A percentile compares a stretch with the other conserved stretches of the same genome.
Evolutionary conservation across 2,329 filamentous ascomycete species (phyloP).

Genomic region (Lasiodiplodia sp.): DNA sequence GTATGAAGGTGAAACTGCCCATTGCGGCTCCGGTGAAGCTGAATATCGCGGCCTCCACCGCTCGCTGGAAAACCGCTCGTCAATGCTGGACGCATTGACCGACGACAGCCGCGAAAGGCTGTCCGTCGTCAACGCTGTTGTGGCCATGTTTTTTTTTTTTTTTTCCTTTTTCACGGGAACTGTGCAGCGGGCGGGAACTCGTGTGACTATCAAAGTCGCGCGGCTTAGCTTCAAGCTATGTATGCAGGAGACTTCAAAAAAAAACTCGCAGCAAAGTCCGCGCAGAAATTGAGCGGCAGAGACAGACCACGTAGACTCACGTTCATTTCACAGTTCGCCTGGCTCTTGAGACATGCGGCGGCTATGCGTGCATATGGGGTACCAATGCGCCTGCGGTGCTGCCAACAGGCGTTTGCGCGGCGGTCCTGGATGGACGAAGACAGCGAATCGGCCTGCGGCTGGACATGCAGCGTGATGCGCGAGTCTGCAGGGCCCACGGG

Average conservation of each 20-base stretch:
- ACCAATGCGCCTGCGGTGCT: slow-evolving; percentile 19
- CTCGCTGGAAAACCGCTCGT: not conserved
- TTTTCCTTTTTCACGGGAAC: not conserved
- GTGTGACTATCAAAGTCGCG: slow-evolving; percentile 26
- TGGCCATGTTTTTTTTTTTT: slow-evolving; percentile 1
- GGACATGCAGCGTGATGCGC: slow-evolving; percentile 17
- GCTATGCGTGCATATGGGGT: slow-evolving; percentile 18
- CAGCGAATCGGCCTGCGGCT: slow-evolving; percentile 16
- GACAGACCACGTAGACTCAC: slow-evolving; percentile 20
- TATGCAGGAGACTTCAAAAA: slow-evolving; percentile 14
- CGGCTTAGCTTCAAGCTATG: slow-evolving; percentile 27
- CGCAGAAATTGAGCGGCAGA: not conserved
- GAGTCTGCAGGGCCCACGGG: slow-evolving; percentile 15
- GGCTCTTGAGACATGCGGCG: slow-evolving; percentile 23
- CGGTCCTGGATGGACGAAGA: slow-evolving; percentile 6
- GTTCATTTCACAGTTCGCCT: slow-evolving; percentile 6
- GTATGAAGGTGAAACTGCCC: slow-evolving; percentile 25
- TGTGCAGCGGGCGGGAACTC: slow-evolving; percentile 14
- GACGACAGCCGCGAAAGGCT: slow-evolving; percentile 20
- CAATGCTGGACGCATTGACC: slow-evolving; percentile 4
- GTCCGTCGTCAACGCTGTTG: slow-evolving; percentile 9
- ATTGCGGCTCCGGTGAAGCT: slow-evolving; percentile 23
- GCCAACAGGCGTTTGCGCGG: slow-evolving; percentile 14
- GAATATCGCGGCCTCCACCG: slow-evolving; percentile 20
- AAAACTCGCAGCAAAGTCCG: not conserved